A percentile compares a stretch with the other conserved stretches of the same genome.
Conservation (phyloP, 148 eudicot species). For the Heliosperma pusillum region DNA sequence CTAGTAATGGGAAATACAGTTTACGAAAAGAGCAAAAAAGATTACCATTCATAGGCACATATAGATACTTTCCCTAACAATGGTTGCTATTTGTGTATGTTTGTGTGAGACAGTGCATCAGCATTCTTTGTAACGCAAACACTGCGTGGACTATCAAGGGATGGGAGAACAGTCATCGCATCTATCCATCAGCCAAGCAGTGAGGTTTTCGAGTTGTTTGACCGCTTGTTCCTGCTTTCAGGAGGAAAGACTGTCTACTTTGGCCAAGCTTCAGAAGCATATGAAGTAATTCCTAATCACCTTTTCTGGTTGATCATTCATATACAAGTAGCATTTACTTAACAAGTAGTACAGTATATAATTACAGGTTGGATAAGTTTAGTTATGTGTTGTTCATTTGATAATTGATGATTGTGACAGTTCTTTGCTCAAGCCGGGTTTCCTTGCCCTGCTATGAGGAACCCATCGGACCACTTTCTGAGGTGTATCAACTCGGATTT, state of each 20-base stretch:
- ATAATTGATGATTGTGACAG: constrained; percentile 38
- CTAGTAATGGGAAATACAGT: too few species aligned
- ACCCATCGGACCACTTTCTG: constrained; percentile 96
- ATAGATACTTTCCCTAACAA: constrained; percentile 1
- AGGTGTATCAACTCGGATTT: constrained; percentile 91
- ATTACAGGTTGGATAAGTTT: not conserved
- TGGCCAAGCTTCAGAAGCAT: constrained; percentile 93
- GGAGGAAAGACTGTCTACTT: constrained; percentile 89
- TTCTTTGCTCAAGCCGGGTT: constrained; percentile 96
- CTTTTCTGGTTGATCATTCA: not conserved
- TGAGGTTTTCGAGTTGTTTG: constrained; percentile 97
- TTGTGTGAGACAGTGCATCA: constrained; percentile 57
- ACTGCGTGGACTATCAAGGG: constrained; percentile 75
- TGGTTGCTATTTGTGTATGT: constrained; percentile 14
- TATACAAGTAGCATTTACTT: not conserved
- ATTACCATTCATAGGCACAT: not conserved
- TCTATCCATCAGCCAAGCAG: constrained; percentile 98
- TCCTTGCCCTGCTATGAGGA: constrained; percentile 91
- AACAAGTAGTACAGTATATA: not conserved
- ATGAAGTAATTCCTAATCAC: constrained; percentile 42
- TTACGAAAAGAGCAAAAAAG: too few species aligned
- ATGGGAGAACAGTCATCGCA: constrained; percentile 91
- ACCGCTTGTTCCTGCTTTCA: constrained; percentile 87
- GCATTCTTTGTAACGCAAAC: constrained; percentile 96
- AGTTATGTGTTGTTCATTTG: not conserved